phyloP scores from a whole-genome alignment of 176 grass and related monocot genomes.

The Guadua angustifolia region DNA sequence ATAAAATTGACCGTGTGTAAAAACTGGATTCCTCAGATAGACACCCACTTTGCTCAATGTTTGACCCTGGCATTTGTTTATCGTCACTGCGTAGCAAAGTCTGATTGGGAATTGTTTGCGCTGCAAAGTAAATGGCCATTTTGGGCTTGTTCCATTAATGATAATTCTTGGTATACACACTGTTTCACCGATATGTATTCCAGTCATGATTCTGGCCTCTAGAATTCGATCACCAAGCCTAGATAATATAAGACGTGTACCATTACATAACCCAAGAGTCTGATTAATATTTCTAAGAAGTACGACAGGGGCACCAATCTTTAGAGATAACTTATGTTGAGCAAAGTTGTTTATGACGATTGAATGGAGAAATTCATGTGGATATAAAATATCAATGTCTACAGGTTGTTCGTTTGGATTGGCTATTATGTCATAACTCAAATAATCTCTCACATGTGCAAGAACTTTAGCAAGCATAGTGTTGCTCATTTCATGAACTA shows the following conservation, averaged over 20 bases:
- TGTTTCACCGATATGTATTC: accelerated
- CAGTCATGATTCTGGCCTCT: background rate
- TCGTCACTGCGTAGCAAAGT: background rate
- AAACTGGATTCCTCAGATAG: accelerated
- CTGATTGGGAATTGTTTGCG: background rate
- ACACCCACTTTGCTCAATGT: accelerated
- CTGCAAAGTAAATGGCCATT: no score
- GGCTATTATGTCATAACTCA: no score
- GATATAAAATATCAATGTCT: no score
- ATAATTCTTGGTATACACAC: background rate
- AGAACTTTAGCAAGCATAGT: no score
- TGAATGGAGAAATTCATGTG: no score
- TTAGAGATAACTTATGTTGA: background rate
- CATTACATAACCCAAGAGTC: background rate
- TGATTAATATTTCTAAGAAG: background rate
- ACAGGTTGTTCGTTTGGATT: accelerated
- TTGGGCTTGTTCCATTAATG: background rate
- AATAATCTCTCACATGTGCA: accelerated
- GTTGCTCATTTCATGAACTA: background rate
- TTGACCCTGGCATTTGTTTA: background rate
- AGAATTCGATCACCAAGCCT: background rate
- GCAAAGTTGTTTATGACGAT: no score
- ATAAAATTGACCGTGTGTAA: background rate
- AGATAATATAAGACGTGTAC: no score
- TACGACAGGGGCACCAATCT: background rate